Evolutionary conservation across 257 asterid genomes (phyloP).

Genomic region (Scutellaria galericulata): DNA sequence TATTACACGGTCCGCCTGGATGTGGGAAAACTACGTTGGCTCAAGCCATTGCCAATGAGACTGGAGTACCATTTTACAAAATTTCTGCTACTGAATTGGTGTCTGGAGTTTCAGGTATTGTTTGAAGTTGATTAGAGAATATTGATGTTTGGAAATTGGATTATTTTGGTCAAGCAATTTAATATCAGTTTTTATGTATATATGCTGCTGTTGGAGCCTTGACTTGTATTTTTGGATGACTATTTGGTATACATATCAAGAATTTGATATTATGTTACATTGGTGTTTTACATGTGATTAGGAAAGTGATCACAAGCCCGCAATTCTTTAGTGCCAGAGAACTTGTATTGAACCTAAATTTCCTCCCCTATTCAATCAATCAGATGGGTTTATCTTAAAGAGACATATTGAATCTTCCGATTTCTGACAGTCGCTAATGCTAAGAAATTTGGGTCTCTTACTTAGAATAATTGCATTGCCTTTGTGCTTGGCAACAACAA

Average conservation of each 20-base stretch:
- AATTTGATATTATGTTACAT: background rate
- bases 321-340: too few relatives aligned
- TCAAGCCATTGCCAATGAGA: conserved; percentile 94
- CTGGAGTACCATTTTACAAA: conserved; percentile 77
- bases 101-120: conserved; percentile 86
- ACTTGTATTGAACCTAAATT: too few relatives aligned
- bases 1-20: conserved; percentile 95
- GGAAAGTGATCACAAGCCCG: background rate
- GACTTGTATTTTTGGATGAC: background rate
- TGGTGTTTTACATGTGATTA: background rate
- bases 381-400: background rate
- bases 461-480: background rate
- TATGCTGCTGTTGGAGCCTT: conserved; percentile 2
- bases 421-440: background rate
- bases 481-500: background rate
- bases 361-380: background rate
- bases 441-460: conserved; percentile 3
- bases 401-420: background rate
- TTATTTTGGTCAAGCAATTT: background rate
- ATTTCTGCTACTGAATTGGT: conserved; percentile 92
- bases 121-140: background rate
- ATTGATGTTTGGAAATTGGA: background rate
- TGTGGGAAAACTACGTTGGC: conserved; percentile 97
- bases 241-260: background rate
- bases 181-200: background rate